Conservation (phyloP, 2,329 filamentous ascomycete species). For the Talaromyces sp. region DNA sequence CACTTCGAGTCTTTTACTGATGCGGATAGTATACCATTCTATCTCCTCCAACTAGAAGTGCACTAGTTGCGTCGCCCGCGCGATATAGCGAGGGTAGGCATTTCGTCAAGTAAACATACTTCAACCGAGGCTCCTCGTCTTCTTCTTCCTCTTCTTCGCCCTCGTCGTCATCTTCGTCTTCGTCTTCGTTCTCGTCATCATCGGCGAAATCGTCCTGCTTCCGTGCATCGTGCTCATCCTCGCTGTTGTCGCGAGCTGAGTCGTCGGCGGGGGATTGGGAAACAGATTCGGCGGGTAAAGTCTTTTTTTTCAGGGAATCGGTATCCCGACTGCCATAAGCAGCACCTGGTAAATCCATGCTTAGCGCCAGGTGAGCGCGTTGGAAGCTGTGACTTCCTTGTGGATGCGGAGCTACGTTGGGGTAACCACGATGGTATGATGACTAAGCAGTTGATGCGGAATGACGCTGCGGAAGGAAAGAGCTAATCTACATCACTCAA, state of each 20-base stretch:
- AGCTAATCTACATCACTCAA: not conserved
- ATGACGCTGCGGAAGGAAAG: constrained; percentile 10
- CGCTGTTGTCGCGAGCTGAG: not conserved
- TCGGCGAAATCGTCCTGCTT: constrained; percentile 22
- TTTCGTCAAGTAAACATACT: constrained; percentile 83
- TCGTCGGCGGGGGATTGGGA: not conserved
- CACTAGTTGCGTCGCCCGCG: constrained; percentile 90
- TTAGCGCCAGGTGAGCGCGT: constrained; percentile 17
- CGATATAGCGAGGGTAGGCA: constrained; percentile 78
- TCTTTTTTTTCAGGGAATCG: not conserved
- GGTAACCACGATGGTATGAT: constrained; percentile 9
- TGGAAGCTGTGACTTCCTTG: constrained; percentile 6
- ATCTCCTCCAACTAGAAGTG: constrained; percentile 86
- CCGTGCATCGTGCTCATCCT: constrained; percentile 19
- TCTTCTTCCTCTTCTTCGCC: constrained; percentile 66
- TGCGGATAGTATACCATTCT: constrained; percentile 70
- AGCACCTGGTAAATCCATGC: constrained; percentile 16
- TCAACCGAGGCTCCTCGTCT: constrained; percentile 90
- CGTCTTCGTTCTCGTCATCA: constrained; percentile 25
- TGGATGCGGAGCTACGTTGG: constrained; percentile 12
- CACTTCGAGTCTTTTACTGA: constrained; percentile 6
- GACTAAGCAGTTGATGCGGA: constrained; percentile 17
- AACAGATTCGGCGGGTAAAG: not conserved
- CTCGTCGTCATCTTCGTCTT: constrained; percentile 43
- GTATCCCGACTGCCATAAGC: constrained; percentile 6